Evolutionary conservation across 345 rosid genomes (phyloP).

Genomic region (Odontarrhena argentea): DNA sequence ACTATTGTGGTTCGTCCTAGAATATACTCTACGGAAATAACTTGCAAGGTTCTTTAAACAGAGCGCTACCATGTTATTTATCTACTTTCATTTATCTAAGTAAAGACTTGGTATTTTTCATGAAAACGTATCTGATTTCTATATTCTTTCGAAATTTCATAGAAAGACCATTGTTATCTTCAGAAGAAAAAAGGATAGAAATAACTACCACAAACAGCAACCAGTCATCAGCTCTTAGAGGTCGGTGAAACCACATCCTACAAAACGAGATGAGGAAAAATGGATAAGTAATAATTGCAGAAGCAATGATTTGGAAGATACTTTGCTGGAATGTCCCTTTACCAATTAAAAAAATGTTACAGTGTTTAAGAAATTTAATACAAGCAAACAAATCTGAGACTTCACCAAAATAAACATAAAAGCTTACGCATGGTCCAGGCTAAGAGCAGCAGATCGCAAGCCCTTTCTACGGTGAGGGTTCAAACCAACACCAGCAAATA

Average conservation of each 20-base stretch:
- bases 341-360: not conserved
- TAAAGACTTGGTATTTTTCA: not conserved
- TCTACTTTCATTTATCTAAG: not conserved
- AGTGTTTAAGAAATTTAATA: not conserved
- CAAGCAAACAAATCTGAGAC: constrained; percentile 3
- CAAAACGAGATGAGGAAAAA: constrained; percentile 19
- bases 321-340: not conserved
- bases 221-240: constrained; percentile 93
- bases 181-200: not conserved
- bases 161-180: not conserved
- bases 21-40: not conserved
- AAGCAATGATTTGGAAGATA: constrained; percentile 6
- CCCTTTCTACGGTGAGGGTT: constrained; percentile 87
- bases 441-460: constrained; percentile 58
- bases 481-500: constrained; percentile 71
- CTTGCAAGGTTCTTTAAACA: not conserved
- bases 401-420: constrained; percentile 9
- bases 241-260: constrained; percentile 96
- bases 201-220: constrained; percentile 70
- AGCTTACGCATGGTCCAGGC: constrained; percentile 95
- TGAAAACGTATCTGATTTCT: not conserved
- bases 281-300: not conserved
- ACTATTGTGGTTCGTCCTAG: not conserved
- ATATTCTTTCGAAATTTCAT: constrained; percentile 3
- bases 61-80: not conserved